Evolutionary conservation across 441 rosid genomes (phyloP).

Genomic region (Mallotus repandus): DNA sequence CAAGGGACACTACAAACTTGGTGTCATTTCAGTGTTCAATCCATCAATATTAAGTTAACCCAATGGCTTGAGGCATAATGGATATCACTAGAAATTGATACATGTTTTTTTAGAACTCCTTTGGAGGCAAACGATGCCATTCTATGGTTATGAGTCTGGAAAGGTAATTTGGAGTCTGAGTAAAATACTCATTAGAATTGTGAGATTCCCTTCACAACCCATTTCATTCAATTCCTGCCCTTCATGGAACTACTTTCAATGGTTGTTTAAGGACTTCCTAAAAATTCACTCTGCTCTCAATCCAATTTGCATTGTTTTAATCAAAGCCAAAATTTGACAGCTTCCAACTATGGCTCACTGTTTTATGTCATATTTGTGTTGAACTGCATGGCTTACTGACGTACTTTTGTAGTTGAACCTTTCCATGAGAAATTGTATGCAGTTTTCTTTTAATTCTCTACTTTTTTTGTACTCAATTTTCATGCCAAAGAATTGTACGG

Average conservation of each 20-base stretch:
- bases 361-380: no score
- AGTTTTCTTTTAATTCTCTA: neutral
- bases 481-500: neutral
- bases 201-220: neutral
- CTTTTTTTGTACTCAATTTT: neutral
- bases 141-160: neutral
- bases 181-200: neutral
- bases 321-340: no score
- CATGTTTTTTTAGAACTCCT: neutral
- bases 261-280: neutral
- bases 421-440: neutral
- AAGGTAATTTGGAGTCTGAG: neutral
- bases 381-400: neutral
- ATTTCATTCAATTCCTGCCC: neutral
- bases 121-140: neutral
- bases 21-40: neutral
- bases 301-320: no score
- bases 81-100: neutral
- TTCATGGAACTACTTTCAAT: neutral
- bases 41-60: neutral
- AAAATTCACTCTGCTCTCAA: neutral
- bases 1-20: neutral
- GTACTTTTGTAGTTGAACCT: neutral
- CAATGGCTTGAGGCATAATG: neutral
- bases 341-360: no score